Percentiles rank a stretch among this genome's conserved stretches.
Conservation (phyloP, 2,329 filamentous ascomycete species). For the Aspergillus fumigatiaffinis region DNA sequence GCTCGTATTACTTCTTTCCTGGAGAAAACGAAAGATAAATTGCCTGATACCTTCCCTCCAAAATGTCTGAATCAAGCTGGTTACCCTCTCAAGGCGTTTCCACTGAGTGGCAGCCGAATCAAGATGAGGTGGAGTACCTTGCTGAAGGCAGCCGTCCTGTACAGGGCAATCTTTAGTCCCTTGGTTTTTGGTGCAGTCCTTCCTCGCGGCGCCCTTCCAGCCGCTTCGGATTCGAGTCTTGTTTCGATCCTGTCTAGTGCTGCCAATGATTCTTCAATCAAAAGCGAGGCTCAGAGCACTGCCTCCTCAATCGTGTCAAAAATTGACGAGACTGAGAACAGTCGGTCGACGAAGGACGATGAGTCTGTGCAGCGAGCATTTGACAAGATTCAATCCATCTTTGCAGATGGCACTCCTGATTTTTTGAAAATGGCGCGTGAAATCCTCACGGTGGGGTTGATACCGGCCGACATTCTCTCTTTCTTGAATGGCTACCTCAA, state of each 20-base stretch:
- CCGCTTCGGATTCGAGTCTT: not conserved
- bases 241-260: conserved; percentile 1
- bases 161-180: not conserved
- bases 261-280: not conserved
- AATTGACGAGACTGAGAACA: not conserved
- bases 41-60: not conserved
- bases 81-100: not conserved
- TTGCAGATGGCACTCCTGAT: conserved; percentile 1
- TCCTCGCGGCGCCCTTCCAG: not conserved
- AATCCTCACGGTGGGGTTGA: conserved; percentile 10
- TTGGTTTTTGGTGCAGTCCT: not conserved
- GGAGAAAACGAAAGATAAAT: not conserved
- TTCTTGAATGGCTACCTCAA: conserved; percentile 15
- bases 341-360: not conserved
- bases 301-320: not conserved
- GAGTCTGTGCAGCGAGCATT: not conserved
- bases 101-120: not conserved
- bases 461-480: conserved; percentile 10
- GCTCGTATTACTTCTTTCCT: not conserved
- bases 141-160: not conserved
- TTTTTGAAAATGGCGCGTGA: conserved; percentile 4
- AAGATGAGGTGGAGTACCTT: not conserved
- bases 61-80: not conserved
- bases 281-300: not conserved
- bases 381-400: conserved; percentile 2